Evolutionary conservation across 1,139 yeast species (phyloP).

Genomic region (Candida smagusa): DNA sequence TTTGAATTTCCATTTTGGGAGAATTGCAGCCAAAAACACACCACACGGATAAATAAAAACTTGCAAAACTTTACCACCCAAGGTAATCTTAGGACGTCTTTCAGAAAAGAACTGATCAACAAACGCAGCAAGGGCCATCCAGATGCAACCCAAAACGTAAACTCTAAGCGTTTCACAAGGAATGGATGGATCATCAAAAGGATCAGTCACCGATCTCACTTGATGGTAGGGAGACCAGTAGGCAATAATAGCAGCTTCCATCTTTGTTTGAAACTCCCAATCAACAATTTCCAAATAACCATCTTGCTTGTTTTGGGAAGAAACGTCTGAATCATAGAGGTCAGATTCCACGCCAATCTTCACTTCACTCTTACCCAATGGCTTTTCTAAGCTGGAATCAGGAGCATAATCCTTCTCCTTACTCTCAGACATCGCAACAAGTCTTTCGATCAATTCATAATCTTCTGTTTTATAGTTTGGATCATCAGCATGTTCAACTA

Average conservation of each 20-base stretch:
- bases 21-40: conserved; percentile 16
- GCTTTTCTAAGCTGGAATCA: too few species aligned
- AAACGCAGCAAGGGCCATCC: conserved; percentile 55
- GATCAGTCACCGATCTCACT: conserved; percentile 56
- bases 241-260: conserved; percentile 31
- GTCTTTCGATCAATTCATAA: conserved; percentile 11
- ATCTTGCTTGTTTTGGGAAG: neutral
- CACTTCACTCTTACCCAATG: too few species aligned
- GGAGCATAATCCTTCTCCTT: neutral
- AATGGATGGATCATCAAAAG: conserved; percentile 46
- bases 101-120: conserved; percentile 57
- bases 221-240: conserved; percentile 64
- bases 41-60: conserved; percentile 61
- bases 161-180: conserved; percentile 58
- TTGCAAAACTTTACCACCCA: conserved; percentile 50
- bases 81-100: conserved; percentile 48
- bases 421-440: conserved; percentile 7
- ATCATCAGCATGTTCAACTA: conserved; percentile 20
- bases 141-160: conserved; percentile 51
- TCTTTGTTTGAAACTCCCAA: conserved; percentile 15
- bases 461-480: conserved; percentile 20
- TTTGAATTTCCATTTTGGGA: conserved; percentile 22
- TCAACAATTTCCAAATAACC: conserved; percentile 7
- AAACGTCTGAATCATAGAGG: neutral
- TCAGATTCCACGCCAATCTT: neutral